Evolutionary conservation across 148 eudicot genomes (phyloP).

Genomic region (Camellia japonica): DNA sequence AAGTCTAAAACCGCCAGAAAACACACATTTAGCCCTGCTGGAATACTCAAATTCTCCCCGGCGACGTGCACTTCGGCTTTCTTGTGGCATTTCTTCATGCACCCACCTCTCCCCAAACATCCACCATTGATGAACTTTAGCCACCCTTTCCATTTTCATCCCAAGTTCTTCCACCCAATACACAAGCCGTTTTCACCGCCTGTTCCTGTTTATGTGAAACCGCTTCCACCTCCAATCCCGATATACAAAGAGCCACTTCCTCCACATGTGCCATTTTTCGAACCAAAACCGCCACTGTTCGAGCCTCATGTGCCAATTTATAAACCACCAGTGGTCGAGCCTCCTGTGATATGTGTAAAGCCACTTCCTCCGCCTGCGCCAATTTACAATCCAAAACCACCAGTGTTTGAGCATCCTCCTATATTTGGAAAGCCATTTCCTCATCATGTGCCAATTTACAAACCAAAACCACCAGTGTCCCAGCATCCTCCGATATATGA

Average conservation of each 20-base stretch:
- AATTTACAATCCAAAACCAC: background rate
- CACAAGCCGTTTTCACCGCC: background rate
- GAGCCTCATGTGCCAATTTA: constrained; percentile 5
- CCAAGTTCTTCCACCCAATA: constrained; percentile 1
- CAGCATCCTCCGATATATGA: background rate
- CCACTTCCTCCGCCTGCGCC: background rate
- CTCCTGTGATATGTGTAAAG: background rate
- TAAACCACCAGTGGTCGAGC: constrained; percentile 15
- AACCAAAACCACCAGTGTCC: background rate
- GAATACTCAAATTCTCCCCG: constrained; percentile 40
- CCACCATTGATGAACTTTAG: constrained; percentile 13
- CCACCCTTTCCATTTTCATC: constrained; percentile 9
- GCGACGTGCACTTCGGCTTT: constrained; percentile 40
- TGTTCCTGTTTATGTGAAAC: background rate
- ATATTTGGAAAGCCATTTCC: background rate
- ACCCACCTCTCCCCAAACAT: constrained; percentile 27
- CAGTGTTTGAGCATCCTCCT: background rate
- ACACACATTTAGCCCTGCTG: constrained; percentile 24
- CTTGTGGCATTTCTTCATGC: constrained; percentile 37
- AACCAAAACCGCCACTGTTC: constrained; percentile 5
- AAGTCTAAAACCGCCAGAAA: constrained; percentile 26
- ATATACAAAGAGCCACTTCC: background rate
- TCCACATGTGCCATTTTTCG: background rate
- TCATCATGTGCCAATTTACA: background rate
- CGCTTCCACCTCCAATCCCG: background rate